Evolutionary conservation across 2,329 filamentous ascomycete species (phyloP).

Genomic region (Harringtonia lauricola): DNA sequence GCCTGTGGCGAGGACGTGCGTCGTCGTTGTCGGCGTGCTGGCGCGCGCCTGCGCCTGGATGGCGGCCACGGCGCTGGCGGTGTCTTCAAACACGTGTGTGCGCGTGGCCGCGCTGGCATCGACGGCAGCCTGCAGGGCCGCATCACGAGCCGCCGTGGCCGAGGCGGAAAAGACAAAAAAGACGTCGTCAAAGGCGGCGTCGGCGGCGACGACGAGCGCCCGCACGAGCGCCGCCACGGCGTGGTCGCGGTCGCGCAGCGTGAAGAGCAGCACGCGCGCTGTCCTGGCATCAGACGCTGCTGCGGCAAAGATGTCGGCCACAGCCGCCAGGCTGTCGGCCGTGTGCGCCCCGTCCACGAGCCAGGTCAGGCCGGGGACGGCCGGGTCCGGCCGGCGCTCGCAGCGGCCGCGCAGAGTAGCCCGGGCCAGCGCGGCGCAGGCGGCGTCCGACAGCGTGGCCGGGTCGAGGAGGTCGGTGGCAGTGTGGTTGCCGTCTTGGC

Average conservation of each 20-base stretch:
- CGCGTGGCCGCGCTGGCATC: constrained; percentile 3
- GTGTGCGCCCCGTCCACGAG: constrained; percentile 93
- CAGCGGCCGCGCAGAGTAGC: constrained; percentile 75
- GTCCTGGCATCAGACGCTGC: constrained; percentile 21
- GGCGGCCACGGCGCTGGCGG: constrained; percentile 28
- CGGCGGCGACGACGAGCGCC: constrained; percentile 25
- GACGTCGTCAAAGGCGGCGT: constrained; percentile 11
- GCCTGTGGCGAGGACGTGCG: constrained; percentile 34
- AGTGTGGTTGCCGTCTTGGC: constrained; percentile 10
- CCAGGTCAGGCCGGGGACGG: constrained; percentile 43
- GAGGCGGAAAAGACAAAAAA: constrained; percentile 10
- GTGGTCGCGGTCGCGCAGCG: constrained; percentile 59
- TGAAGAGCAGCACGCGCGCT: constrained; percentile 63
- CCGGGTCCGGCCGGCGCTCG: constrained; percentile 46
- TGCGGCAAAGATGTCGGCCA: constrained; percentile 68
- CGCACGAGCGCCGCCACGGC: constrained; percentile 43
- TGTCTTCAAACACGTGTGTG: constrained; percentile 19
- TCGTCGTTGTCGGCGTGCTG: constrained; percentile 16
- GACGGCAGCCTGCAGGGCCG: background rate
- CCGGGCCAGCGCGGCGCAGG: constrained; percentile 55
- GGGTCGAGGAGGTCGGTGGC: constrained; percentile 37
- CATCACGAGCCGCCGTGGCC: background rate
- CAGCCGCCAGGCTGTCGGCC: constrained; percentile 73
- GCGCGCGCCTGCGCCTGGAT: constrained; percentile 16
- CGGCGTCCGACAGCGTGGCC: background rate